These are phyloP conservation scores for Sporisorium scitamineum DNA, from an alignment of 1,284 basidiomycete genomes.

Conservation along the genomic window DNA sequence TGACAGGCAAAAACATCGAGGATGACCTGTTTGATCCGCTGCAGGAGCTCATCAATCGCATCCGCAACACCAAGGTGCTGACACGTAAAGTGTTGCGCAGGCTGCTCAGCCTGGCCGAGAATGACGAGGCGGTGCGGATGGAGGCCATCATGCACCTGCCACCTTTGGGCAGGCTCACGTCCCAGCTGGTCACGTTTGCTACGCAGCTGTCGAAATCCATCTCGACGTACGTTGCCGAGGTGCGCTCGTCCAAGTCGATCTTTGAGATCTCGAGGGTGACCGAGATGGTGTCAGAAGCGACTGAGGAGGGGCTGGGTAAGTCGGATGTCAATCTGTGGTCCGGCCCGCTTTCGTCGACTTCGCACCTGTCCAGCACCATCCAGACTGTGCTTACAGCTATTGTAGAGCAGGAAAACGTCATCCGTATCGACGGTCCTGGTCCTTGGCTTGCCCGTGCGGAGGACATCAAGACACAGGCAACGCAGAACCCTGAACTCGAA, in stretches of 20 bases:
- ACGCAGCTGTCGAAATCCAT: conserved; percentile 44
- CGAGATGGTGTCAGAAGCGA: conserved; percentile 46
- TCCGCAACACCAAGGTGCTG: conserved; percentile 59
- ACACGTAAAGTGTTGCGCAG: conserved; percentile 63
- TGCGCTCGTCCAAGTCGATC: conserved; percentile 42
- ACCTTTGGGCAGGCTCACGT: conserved; percentile 53
- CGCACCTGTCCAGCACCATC: conserved; percentile 51
- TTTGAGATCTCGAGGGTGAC: conserved; percentile 46
- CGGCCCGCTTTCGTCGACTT: conserved; percentile 38
- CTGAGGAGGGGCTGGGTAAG: conserved; percentile 50
- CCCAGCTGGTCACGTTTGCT: conserved; percentile 60
- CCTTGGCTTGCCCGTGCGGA: conserved; percentile 90
- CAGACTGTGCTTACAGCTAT: conserved; percentile 51
- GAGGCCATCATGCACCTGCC: conserved; percentile 61
- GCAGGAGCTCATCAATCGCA: conserved; percentile 56
- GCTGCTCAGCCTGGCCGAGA: conserved; percentile 56
- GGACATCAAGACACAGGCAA: conserved; percentile 84
- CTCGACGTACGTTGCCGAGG: conserved; percentile 46
- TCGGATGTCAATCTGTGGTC: conserved; percentile 39
- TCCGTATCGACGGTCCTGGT: conserved; percentile 53
- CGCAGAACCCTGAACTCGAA: conserved; percentile 91
- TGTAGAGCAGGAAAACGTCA: conserved; percentile 62
- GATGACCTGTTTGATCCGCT: conserved; percentile 56
- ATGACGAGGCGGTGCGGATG: conserved; percentile 61
- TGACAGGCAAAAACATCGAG: conserved; percentile 46